phyloP scores from a whole-genome alignment of 768 basidiomycete species.

The Gymnopilus dilepis region DNA sequence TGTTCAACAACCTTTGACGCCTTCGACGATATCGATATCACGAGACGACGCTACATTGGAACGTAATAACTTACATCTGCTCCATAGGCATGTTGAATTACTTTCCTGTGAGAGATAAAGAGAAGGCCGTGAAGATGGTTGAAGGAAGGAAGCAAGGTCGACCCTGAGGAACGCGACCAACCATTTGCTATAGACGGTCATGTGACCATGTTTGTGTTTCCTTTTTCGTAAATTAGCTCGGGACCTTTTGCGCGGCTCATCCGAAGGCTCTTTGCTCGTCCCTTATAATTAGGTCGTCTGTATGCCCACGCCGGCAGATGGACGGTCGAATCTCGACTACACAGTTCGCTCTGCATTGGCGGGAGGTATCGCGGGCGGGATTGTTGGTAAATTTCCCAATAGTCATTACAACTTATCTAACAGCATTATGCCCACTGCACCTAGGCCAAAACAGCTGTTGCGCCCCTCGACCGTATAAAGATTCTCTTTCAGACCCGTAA shows the following conservation, averaged over 20 bases:
- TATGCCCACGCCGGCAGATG: slow-evolving; percentile 3
- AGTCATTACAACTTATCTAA: too few species aligned
- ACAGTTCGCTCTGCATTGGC: slow-evolving; percentile 12
- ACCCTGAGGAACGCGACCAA: slow-evolving; percentile 30
- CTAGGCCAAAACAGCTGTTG: slow-evolving; percentile 19
- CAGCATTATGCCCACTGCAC: too few species aligned
- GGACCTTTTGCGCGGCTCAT: neutral
- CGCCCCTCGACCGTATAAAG: slow-evolving; percentile 18
- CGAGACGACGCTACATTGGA: neutral
- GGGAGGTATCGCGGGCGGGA: slow-evolving; percentile 15
- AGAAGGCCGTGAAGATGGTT: neutral
- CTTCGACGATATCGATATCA: slow-evolving; percentile 21
- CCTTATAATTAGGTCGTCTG: neutral
- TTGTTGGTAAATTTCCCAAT: slow-evolving; percentile 1
- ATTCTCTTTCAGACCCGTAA: slow-evolving; percentile 19
- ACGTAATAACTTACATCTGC: slow-evolving; percentile 32
- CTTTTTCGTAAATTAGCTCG: slow-evolving; percentile 22
- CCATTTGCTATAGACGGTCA: slow-evolving; percentile 23
- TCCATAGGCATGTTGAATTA: slow-evolving; percentile 36
- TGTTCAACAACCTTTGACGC: slow-evolving; percentile 37
- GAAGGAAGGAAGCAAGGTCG: slow-evolving; percentile 1
- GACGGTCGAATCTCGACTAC: slow-evolving; percentile 3
- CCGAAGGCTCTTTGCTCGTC: too few species aligned
- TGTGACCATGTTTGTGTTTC: slow-evolving; percentile 26
- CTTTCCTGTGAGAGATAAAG: neutral